Conservation (phyloP, 352 stramenopile genomes). For the Globisporangium abappressorium region DNA sequence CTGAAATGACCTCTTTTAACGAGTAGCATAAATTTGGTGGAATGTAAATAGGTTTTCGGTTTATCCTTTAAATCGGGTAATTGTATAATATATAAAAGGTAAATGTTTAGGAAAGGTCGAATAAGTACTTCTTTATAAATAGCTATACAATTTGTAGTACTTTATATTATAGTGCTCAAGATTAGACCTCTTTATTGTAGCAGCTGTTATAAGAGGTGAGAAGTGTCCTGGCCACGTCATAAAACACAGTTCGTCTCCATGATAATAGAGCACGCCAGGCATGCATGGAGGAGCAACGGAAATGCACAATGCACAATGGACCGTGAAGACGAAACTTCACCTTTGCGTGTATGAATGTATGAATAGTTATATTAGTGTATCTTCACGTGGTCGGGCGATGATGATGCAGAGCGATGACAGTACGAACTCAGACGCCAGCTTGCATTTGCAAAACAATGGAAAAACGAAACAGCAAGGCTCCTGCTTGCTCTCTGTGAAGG, state of each 20-base stretch:
- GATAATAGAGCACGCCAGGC: not conserved
- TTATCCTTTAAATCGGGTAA: too few relatives aligned
- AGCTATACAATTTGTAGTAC: too few relatives aligned
- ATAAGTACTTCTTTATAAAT: too few relatives aligned
- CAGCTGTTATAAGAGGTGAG: not conserved
- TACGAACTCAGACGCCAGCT: not conserved
- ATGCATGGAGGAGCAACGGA: not conserved
- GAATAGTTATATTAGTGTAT: not conserved
- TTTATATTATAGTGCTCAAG: too few relatives aligned
- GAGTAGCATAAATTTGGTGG: too few relatives aligned
- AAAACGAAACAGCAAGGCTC: not conserved
- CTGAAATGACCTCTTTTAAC: too few relatives aligned
- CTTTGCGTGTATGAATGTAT: not conserved
- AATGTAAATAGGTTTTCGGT: too few relatives aligned
- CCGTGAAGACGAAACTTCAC: not conserved
- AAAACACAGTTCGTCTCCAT: not conserved
- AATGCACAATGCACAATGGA: not conserved
- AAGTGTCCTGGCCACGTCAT: not conserved
- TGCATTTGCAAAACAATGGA: not conserved
- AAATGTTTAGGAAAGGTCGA: too few relatives aligned
- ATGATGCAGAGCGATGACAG: conserved; percentile 1
- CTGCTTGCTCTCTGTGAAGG: not conserved
- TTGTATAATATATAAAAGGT: too few relatives aligned
- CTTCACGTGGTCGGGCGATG: not conserved
- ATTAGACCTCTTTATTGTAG: too few relatives aligned